Evolutionary conservation across 768 basidiomycete genomes (phyloP).

Genomic region (Fomitopsis serialis): DNA sequence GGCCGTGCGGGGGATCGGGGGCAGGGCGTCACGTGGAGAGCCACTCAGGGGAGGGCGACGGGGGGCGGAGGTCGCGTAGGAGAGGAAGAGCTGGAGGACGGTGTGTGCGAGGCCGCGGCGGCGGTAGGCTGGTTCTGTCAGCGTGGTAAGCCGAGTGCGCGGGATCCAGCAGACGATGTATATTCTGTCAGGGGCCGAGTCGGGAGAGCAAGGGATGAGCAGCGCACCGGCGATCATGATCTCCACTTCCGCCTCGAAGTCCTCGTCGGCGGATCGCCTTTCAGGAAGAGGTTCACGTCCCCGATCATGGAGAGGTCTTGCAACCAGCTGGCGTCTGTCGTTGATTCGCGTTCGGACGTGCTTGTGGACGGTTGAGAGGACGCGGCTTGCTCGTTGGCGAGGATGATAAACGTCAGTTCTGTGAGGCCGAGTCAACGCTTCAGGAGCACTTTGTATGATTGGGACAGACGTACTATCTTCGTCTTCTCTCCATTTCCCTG

Average conservation of each 20-base stretch:
- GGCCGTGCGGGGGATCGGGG: conserved; percentile 38
- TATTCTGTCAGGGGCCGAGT: background rate
- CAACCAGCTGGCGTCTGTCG: conserved; percentile 5
- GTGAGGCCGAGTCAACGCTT: background rate
- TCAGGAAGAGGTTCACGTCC: conserved; percentile 89
- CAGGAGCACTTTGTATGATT: no score
- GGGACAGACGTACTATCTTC: conserved; percentile 57
- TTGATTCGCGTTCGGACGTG: background rate
- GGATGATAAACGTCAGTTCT: conserved; percentile 90
- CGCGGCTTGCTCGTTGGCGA: conserved; percentile 37
- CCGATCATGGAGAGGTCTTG: conserved; percentile 68
- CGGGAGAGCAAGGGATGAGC: background rate
- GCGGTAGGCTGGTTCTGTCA: conserved; percentile 62
- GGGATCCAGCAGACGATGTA: background rate
- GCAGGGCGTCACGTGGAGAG: background rate
- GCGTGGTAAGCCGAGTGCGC: background rate
- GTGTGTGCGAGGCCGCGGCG: conserved; percentile 62
- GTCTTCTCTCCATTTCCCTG: conserved; percentile 84
- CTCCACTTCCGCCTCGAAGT: conserved; percentile 76
- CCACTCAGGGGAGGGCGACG: conserved; percentile 16
- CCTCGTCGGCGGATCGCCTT: conserved; percentile 34
- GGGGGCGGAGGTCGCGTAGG: conserved; percentile 48
- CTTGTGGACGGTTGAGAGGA: background rate
- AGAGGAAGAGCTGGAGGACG: conserved; percentile 60
- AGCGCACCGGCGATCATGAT: conserved; percentile 84